phyloP scores from a whole-genome alignment of 2,329 filamentous ascomycete genomes.

The Fusarium oxysporum region DNA sequence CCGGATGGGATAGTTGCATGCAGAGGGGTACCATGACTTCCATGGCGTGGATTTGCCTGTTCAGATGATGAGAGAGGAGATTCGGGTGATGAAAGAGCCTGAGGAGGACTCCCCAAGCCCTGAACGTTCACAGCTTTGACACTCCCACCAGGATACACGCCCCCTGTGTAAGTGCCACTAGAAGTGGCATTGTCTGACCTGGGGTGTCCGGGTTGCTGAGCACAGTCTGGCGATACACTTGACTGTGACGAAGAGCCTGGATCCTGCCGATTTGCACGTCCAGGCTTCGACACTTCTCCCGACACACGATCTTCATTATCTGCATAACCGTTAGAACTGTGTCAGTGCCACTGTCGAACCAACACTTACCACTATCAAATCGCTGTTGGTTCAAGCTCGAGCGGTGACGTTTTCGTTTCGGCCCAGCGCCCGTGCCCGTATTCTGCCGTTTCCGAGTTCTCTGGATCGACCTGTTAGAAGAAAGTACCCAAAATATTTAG shows the following conservation, averaged over 20 bases:
- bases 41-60: neutral
- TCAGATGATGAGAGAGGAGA: neutral
- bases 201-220: neutral
- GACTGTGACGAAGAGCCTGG: neutral
- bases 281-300: neutral
- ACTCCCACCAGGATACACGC: constrained; percentile 3
- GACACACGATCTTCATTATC: neutral
- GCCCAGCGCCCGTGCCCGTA: constrained; percentile 11
- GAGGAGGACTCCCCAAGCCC: neutral
- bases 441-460: constrained; percentile 17
- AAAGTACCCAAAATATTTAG: neutral
- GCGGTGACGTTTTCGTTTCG: constrained; percentile 27
- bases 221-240: neutral
- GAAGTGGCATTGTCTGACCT: neutral
- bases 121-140: neutral
- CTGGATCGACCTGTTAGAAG: constrained; percentile 29
- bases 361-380: neutral
- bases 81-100: neutral
- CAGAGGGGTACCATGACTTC: neutral
- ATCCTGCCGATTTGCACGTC: neutral
- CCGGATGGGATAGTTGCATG: neutral
- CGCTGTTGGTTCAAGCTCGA: constrained; percentile 28
- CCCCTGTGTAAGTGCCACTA: constrained; percentile 1
- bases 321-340: constrained; percentile 7
- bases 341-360: neutral